These are phyloP conservation scores for Tetracladium setigerum DNA, from an alignment of 495 filamentous ascomycete species.

Conservation along the genomic window DNA sequence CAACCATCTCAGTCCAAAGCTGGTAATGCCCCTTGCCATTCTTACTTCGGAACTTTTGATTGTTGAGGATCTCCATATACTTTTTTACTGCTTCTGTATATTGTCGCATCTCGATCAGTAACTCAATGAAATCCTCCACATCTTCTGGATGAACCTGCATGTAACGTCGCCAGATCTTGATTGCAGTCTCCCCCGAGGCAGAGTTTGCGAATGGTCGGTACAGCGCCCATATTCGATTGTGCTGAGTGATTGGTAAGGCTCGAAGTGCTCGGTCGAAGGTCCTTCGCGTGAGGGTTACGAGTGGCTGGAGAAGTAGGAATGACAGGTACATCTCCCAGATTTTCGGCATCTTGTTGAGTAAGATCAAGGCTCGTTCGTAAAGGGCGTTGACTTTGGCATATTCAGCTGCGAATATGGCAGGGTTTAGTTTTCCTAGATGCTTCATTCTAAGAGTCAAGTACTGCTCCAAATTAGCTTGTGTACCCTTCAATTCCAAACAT, in stretches of 20 bases:
- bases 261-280: conserved; percentile 93
- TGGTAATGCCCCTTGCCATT: conserved; percentile 92
- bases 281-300: conserved; percentile 81
- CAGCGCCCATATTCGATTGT: conserved; percentile 92
- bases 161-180: conserved; percentile 91
- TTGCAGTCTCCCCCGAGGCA: conserved; percentile 81
- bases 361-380: conserved; percentile 87
- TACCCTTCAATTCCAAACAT: not conserved
- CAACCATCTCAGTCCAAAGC: conserved; percentile 98
- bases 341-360: conserved; percentile 97
- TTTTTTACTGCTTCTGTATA: conserved; percentile 91
- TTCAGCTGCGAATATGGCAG: conserved; percentile 71
- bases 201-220: conserved; percentile 91
- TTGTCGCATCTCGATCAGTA: conserved; percentile 71
- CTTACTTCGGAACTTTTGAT: conserved; percentile 86
- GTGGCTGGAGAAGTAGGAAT: conserved; percentile 83
- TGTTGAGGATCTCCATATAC: conserved; percentile 92
- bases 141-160: conserved; percentile 98
- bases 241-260: conserved; percentile 92
- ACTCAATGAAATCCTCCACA: conserved; percentile 86
- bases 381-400: conserved; percentile 91
- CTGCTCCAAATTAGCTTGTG: conserved; percentile 31
- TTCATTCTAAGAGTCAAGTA: conserved; percentile 82
- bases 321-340: conserved; percentile 98
- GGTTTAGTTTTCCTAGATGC: conserved; percentile 77